These are phyloP conservation scores for Clarireedia sp. DNA, from an alignment of 2,329 filamentous ascomycete genomes.

Conservation along the genomic window DNA sequence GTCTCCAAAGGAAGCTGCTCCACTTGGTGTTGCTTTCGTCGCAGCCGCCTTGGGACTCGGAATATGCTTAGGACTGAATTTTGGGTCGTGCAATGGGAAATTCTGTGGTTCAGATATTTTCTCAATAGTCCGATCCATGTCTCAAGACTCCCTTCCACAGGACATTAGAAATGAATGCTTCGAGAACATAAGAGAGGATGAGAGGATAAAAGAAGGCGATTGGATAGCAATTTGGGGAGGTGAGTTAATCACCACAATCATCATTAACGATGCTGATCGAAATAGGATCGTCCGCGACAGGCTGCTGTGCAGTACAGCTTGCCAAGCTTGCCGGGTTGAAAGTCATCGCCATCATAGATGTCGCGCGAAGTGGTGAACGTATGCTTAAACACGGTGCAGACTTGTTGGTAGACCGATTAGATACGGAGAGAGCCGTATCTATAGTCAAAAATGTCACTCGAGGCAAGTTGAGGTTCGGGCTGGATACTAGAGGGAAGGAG, in stretches of 20 bases:
- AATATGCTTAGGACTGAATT: slow-evolving; percentile 62
- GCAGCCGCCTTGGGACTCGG: slow-evolving; percentile 60
- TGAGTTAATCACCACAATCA: slow-evolving; percentile 22
- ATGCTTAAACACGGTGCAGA: slow-evolving; percentile 48
- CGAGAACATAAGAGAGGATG: slow-evolving; percentile 40
- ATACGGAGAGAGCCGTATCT: slow-evolving; percentile 55
- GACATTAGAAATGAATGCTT: slow-evolving; percentile 60
- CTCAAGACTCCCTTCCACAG: slow-evolving; percentile 41
- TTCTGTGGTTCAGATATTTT: slow-evolving; percentile 48
- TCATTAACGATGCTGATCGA: neutral
- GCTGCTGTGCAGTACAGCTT: slow-evolving; percentile 58
- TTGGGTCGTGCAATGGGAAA: slow-evolving; percentile 39
- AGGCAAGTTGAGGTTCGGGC: slow-evolving; percentile 53
- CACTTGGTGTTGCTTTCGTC: slow-evolving; percentile 36
- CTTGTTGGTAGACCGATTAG: slow-evolving; percentile 60
- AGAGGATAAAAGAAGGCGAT: slow-evolving; percentile 52
- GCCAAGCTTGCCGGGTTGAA: slow-evolving; percentile 57
- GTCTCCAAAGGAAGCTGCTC: slow-evolving; percentile 19
- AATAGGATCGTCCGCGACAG: slow-evolving; percentile 58
- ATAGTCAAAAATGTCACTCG: slow-evolving; percentile 54
- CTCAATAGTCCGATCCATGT: slow-evolving; percentile 39
- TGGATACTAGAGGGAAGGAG: slow-evolving; percentile 61
- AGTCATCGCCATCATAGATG: slow-evolving; percentile 59
- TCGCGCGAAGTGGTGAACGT: slow-evolving; percentile 54
- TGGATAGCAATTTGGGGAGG: slow-evolving; percentile 71